Conservation (phyloP, 2,329 filamentous ascomycete genomes). For the Fusarium euwallaceae region DNA sequence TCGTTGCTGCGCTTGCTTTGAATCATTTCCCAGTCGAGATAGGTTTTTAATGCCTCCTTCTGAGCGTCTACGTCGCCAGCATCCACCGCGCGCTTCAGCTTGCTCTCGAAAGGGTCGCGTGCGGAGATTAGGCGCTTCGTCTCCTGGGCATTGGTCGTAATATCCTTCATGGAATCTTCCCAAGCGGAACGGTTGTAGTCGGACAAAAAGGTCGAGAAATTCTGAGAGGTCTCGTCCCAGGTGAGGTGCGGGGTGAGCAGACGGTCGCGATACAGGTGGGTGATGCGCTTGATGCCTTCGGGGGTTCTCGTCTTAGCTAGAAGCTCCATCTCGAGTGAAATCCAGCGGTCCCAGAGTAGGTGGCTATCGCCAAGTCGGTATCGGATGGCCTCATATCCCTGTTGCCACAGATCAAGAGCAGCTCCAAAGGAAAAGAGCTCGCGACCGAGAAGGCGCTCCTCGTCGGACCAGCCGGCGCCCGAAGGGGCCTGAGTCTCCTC, state of each 20-base stretch:
- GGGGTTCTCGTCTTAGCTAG: slow-evolving; percentile 68
- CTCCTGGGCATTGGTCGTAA: slow-evolving; percentile 72
- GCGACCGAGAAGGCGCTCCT: slow-evolving; percentile 76
- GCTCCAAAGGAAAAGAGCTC: slow-evolving; percentile 79
- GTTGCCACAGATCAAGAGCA: slow-evolving; percentile 77
- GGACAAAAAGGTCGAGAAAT: slow-evolving; percentile 81
- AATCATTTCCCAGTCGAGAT: slow-evolving; percentile 86
- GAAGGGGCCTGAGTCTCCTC: slow-evolving; percentile 70
- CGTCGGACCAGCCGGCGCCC: slow-evolving; percentile 68
- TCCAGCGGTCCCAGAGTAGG: slow-evolving; percentile 83
- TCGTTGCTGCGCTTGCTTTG: slow-evolving; percentile 67
- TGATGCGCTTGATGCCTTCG: slow-evolving; percentile 73
- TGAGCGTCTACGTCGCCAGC: slow-evolving; percentile 69
- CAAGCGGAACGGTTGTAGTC: slow-evolving; percentile 78
- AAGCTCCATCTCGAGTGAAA: slow-evolving; percentile 78
- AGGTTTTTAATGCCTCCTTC: slow-evolving; percentile 69
- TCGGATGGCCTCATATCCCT: slow-evolving; percentile 78
- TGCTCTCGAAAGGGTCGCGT: slow-evolving; percentile 77
- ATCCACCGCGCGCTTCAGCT: slow-evolving; percentile 70
- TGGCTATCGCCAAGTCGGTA: slow-evolving; percentile 84
- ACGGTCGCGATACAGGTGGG: slow-evolving; percentile 77
- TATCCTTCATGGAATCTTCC: slow-evolving; percentile 79
- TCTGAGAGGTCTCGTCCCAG: slow-evolving; percentile 81
- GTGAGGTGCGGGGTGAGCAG: slow-evolving; percentile 79
- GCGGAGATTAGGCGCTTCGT: slow-evolving; percentile 73